Evolutionary conservation across 2,329 filamentous ascomycete species (phyloP).

Genomic region (Cadophora sp.): DNA sequence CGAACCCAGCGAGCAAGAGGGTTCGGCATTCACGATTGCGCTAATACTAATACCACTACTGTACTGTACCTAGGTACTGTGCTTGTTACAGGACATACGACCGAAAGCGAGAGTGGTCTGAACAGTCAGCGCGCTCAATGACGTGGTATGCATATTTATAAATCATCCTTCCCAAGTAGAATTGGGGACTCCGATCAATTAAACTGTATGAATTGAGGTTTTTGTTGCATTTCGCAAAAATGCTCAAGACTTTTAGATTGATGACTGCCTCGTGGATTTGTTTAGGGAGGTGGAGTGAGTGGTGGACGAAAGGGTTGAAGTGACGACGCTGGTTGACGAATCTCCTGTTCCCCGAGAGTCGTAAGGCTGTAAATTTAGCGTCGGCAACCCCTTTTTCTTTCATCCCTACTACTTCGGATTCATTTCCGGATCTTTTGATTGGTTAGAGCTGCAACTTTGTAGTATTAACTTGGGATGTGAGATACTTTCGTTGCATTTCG

Average conservation of each 20-base stretch:
- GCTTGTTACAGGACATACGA: neutral
- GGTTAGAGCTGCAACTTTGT: no score
- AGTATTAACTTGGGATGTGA: no score
- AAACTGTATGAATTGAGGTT: neutral
- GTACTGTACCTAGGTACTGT: no score
- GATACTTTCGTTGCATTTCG: constrained; percentile 15
- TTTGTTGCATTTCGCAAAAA: constrained; percentile 4
- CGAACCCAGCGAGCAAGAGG: neutral
- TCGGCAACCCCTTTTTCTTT: neutral
- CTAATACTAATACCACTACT: neutral
- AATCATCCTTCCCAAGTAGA: neutral
- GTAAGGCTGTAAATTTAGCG: no score
- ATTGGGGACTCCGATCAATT: neutral
- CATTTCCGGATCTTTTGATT: neutral
- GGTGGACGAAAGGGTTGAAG: neutral
- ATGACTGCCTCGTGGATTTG: neutral
- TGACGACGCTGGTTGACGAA: constrained; percentile 6
- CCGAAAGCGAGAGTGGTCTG: neutral
- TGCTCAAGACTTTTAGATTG: constrained; percentile 5
- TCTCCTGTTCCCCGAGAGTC: neutral
- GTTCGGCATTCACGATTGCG: neutral
- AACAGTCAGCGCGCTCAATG: constrained; percentile 2
- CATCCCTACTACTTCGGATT: no score
- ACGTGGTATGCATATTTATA: neutral
- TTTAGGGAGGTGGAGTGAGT: no score